phyloP scores from a whole-genome alignment of 352 stramenopile genomes.

The Elongisporangium senticosum region DNA sequence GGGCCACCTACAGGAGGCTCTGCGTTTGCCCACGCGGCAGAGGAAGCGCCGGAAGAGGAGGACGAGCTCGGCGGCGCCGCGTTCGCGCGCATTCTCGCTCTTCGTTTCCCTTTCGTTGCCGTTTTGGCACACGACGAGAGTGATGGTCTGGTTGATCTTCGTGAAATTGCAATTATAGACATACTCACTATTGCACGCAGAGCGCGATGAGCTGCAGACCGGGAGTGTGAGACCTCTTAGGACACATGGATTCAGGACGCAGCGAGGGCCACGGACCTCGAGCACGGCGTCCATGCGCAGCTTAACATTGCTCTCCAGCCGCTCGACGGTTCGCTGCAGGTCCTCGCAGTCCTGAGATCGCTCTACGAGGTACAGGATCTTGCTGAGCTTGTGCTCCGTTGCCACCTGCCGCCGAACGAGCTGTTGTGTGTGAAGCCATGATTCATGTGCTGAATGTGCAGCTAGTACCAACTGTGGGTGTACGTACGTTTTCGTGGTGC shows the following conservation, averaged over 20 bases:
- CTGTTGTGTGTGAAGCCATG: conserved; percentile 12
- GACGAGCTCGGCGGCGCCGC: no score
- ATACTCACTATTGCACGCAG: conserved; percentile 14
- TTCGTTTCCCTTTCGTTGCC: no score
- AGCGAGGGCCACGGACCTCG: conserved; percentile 21
- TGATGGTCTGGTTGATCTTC: not conserved
- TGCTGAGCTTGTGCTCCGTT: conserved; percentile 32
- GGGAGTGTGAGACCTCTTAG: not conserved
- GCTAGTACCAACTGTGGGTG: not conserved
- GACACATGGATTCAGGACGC: not conserved
- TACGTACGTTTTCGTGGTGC: conserved; percentile 21
- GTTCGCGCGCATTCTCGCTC: no score
- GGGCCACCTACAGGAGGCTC: no score
- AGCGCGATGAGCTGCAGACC: conserved; percentile 27
- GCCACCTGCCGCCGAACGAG: conserved; percentile 14
- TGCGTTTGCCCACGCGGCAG: no score
- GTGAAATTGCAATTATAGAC: conserved; percentile 1
- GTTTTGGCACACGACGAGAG: no score
- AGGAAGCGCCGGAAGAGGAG: no score
- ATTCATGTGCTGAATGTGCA: not conserved
- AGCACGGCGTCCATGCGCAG: conserved; percentile 43
- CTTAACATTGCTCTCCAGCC: conserved; percentile 41
- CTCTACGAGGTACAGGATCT: conserved; percentile 31
- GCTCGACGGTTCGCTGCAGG: conserved; percentile 30
- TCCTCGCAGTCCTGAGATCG: conserved; percentile 23